These are phyloP conservation scores for Phytophthora rubi DNA, from an alignment of 352 stramenopile genomes.

Conservation along the genomic window DNA sequence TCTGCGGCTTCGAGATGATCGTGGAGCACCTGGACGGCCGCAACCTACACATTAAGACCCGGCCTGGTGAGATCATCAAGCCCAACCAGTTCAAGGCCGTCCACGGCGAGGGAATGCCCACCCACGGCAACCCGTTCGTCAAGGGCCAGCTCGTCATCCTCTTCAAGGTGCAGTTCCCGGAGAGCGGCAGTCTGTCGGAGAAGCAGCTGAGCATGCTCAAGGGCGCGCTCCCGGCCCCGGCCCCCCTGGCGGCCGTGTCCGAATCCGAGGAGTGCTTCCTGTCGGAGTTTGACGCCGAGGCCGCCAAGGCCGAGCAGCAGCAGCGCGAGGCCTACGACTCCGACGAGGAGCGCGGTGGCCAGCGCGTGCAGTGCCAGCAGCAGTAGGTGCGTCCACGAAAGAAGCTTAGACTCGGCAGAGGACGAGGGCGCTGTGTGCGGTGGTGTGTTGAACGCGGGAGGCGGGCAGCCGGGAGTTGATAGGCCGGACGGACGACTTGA, in stretches of 20 bases:
- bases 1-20: conserved; percentile 92
- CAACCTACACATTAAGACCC: conserved; percentile 92
- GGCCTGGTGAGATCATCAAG: conserved; percentile 94
- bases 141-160: conserved; percentile 98
- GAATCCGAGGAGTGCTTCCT: conserved; percentile 88
- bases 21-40: conserved; percentile 94
- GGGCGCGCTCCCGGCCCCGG: conserved; percentile 58
- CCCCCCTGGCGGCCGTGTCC: conserved; percentile 50
- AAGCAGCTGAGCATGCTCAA: conserved; percentile 84
- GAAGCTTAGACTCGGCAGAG: conserved; percentile 40
- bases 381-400: conserved; percentile 65
- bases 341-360: conserved; percentile 93
- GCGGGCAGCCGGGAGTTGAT: conserved; percentile 20
- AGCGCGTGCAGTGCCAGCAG: conserved; percentile 90
- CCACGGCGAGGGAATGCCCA: conserved; percentile 97
- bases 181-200: conserved; percentile 86
- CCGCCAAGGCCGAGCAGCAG: conserved; percentile 81
- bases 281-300: conserved; percentile 93
- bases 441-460: conserved; percentile 21
- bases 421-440: conserved; percentile 27
- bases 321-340: conserved; percentile 90
- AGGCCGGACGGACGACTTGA: conserved; percentile 1
- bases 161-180: conserved; percentile 97
- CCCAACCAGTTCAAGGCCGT: conserved; percentile 94
- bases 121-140: conserved; percentile 97